phyloP scores from a whole-genome alignment of 805 yeast genomes.

The Blastobotrys peoriensis region DNA sequence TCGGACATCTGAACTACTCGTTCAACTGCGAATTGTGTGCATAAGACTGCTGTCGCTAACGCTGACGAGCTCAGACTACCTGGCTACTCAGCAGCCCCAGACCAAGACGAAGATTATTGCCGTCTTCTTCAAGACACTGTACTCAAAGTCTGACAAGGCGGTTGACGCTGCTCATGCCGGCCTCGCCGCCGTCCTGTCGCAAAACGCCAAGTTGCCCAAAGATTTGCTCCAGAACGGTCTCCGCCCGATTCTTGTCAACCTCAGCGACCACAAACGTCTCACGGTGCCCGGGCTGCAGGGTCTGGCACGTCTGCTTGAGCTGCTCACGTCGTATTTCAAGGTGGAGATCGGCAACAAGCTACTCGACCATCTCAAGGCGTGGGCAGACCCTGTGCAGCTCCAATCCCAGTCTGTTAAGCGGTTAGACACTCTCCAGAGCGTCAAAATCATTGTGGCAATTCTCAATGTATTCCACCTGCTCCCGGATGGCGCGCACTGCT shows the following conservation, averaged over 20 bases:
- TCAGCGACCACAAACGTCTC: slow-evolving; percentile 86
- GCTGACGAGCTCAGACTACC: slow-evolving; percentile 74
- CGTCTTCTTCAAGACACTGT: slow-evolving; percentile 88
- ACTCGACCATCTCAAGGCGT: slow-evolving; percentile 88
- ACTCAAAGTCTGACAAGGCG: slow-evolving; percentile 77
- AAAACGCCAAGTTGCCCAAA: slow-evolving; percentile 84
- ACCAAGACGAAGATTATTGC: slow-evolving; percentile 82
- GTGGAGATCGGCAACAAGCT: slow-evolving; percentile 94
- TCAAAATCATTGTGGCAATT: slow-evolving; percentile 83
- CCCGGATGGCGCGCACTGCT: slow-evolving; percentile 88
- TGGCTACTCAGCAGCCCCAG: slow-evolving; percentile 51
- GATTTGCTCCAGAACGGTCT: slow-evolving; percentile 92
- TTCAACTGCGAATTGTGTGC: slow-evolving; percentile 84
- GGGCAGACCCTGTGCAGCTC: slow-evolving; percentile 82
- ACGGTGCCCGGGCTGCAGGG: slow-evolving; percentile 91
- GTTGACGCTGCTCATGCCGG: slow-evolving; percentile 94
- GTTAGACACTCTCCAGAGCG: slow-evolving; percentile 70
- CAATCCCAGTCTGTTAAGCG: slow-evolving; percentile 75
- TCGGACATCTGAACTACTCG: slow-evolving; percentile 80
- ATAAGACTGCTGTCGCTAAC: slow-evolving; percentile 78
- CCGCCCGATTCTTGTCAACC: slow-evolving; percentile 90
- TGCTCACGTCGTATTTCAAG: slow-evolving; percentile 86
- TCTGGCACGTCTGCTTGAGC: slow-evolving; percentile 74
- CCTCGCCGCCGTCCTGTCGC: slow-evolving; percentile 71
- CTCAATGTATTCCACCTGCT: slow-evolving; percentile 84